Evolutionary conservation across 2,329 filamentous ascomycete genomes (phyloP).

Genomic region (Claviceps sp.): DNA sequence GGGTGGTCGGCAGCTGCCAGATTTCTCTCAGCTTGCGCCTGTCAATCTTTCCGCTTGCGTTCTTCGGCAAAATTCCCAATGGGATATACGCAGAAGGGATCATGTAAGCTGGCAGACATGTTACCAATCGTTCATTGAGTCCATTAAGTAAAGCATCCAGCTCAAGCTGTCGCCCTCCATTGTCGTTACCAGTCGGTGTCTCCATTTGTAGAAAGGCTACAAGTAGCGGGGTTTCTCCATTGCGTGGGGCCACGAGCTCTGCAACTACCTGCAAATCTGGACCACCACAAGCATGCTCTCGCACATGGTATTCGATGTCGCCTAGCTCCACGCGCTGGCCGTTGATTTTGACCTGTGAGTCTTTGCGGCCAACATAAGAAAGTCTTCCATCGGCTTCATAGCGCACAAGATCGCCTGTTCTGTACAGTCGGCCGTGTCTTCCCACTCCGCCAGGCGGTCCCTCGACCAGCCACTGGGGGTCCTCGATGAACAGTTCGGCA

Average conservation of each 20-base stretch:
- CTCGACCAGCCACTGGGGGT: conserved; percentile 9
- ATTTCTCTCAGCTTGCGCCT: not conserved
- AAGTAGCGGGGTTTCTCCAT: conserved; percentile 1
- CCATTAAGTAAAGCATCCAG: not conserved
- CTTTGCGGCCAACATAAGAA: conserved; percentile 33
- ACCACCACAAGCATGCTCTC: not conserved
- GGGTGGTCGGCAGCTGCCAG: not conserved
- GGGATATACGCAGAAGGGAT: conserved; percentile 1
- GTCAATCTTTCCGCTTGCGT: conserved; percentile 1
- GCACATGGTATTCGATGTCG: conserved; percentile 14
- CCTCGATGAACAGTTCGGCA: conserved; percentile 15
- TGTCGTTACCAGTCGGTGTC: not conserved
- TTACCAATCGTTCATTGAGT: not conserved
- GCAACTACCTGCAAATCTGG: conserved; percentile 1
- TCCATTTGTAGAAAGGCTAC: conserved; percentile 1
- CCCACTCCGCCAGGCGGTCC: conserved; percentile 2
- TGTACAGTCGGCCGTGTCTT: conserved; percentile 8
- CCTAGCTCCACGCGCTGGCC: conserved; percentile 42
- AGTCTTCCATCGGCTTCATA: conserved; percentile 7
- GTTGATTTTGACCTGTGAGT: conserved; percentile 45
- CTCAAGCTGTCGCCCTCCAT: not conserved
- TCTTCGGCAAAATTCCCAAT: not conserved
- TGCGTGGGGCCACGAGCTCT: not conserved
- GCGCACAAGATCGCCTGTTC: conserved; percentile 12
- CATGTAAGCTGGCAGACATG: conserved; percentile 1